Evolutionary conservation across 202 grass and related monocot species (phyloP), one percentile per base, ranked within the genome.

Genomic region (Setaria viridis): DNA sequence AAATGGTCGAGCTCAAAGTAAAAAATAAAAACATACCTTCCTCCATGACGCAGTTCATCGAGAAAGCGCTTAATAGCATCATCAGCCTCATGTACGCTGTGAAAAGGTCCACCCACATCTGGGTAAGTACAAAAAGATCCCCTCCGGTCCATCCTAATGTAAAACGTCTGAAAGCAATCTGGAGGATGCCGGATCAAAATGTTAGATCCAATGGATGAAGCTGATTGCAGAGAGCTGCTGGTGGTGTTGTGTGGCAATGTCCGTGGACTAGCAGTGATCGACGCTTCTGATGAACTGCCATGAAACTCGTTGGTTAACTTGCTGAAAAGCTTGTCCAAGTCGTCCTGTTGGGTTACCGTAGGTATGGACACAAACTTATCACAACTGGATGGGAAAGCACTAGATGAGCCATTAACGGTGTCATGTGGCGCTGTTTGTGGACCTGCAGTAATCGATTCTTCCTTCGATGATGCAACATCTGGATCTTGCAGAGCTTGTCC

Each of bases 91-190:
- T 8, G 2, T 17, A 60, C 1, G 20, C 55, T 77, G 4, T 21
- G 37, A 77, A 77, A 77, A 8, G 74, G 35, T 45, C 74, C 35
- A 60, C 55, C 74, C 0, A 45, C 10, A 15, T 57, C 11, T 45
- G 55, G 54, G 39, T 77, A 77, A 8, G 17, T 77, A 33, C 55
- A 43, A 12, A 77, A 77, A 5, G 5, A 77, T 77, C 54, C 34
- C 39, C 3, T 42, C 39, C 1, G 17, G 47, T 73, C 47, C 25
- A 33, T 73, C 70, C 47, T 73, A 53, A 73, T 73, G 47, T 73
- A 73, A 73, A 73, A 51, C 29, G 14, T 12, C 29, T 73, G 25
- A 73, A 33, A 53, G 25, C 70, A 73, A 51, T 51, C 0, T 0
- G 2, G 7, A 32, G 2, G 14, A 16, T 0, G 1, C 15, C 25